Evolutionary conservation across 257 asterid genomes (phyloP).

Genomic region (Henckelia pumila): DNA sequence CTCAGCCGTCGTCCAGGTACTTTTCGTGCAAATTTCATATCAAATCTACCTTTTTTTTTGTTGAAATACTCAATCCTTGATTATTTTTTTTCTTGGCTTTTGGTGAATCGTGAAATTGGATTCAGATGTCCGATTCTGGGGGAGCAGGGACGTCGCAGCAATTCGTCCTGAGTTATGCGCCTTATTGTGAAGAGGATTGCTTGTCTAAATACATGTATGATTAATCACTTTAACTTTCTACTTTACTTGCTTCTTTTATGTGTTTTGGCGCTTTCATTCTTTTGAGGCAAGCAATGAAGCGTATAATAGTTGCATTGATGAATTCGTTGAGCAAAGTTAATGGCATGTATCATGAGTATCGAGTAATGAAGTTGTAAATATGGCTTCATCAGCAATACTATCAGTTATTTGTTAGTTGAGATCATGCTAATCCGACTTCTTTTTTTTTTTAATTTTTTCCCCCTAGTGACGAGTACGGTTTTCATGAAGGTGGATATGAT

Average conservation of each 20-base stretch:
- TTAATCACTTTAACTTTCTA: not conserved
- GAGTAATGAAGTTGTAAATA: constrained; percentile 4
- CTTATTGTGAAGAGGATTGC: constrained; percentile 50
- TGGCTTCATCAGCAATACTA: constrained; percentile 1
- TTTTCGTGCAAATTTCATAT: not conserved
- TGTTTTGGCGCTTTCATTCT: not conserved
- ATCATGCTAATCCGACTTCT: not conserved
- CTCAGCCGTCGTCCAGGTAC: constrained; percentile 73
- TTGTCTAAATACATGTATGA: constrained; percentile 74
- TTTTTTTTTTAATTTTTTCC: no score
- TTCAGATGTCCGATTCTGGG: constrained; percentile 47
- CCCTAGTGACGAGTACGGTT: constrained; percentile 60
- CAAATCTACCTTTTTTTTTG: not conserved
- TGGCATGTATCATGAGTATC: not conserved
- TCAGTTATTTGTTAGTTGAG: constrained; percentile 9
- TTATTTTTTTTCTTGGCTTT: not conserved
- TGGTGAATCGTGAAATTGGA: constrained; percentile 5
- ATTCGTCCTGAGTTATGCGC: constrained; percentile 53
- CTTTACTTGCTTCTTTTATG: not conserved
- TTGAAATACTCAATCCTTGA: constrained; percentile 16
- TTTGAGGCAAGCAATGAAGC: not conserved
- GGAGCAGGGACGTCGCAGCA: constrained; percentile 43
- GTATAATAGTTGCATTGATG: not conserved
- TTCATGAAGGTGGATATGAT: constrained; percentile 34
- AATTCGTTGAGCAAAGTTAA: not conserved